Evolutionary conservation across 331 rosid species (phyloP), one percentile per base, ranked within the genome.

Genomic region (Malus hybrid): DNA sequence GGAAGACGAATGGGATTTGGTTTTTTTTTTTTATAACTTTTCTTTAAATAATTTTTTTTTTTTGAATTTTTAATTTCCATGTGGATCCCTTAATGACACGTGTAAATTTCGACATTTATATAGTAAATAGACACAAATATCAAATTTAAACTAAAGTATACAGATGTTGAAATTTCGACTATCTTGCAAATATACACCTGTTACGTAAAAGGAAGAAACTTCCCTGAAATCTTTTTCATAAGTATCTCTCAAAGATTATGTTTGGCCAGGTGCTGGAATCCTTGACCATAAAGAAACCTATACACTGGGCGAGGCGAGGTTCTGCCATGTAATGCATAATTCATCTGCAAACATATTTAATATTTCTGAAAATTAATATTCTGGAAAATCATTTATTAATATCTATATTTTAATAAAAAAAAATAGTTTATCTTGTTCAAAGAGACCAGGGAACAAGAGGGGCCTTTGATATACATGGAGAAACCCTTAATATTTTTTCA

Each of bases 181-280:
- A 36, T 36, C 44, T 36, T 36, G 44, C 44, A 36, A 36, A 2
- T 36, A 36, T 36, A 36, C 44, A 36, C 11, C 44, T 36, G 10
- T 34, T 42, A 10, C 65, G 39, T 48, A 73, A 79, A 57, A 57
- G 34, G 76, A 80, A 48, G 61, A 80, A 83, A 42, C 46, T 42
- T 0, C 79, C 84, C 84, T 87, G 86, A 83, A 82, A 81, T 56
- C 0, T 42, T 80, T 84, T 79, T 65, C 32, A 68, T 44, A 72
- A 81, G 24, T 10, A 42, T 44, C 64, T 39, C 56, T 75, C 15
- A 81, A 84, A 81, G 83, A 76, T 81, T 78, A 69, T 73, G 85
- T 78, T 83, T 84, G 84, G 86, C 87, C 80, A 77, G 86, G 82
- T 77, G 80, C 73, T 81, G 86, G 80, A 88, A 83, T 81, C 73